Percentiles rank a stretch among this genome's conserved stretches.
phyloP scores from a whole-genome alignment of 2,329 filamentous ascomycete genomes.

The Nemania diffusa region DNA sequence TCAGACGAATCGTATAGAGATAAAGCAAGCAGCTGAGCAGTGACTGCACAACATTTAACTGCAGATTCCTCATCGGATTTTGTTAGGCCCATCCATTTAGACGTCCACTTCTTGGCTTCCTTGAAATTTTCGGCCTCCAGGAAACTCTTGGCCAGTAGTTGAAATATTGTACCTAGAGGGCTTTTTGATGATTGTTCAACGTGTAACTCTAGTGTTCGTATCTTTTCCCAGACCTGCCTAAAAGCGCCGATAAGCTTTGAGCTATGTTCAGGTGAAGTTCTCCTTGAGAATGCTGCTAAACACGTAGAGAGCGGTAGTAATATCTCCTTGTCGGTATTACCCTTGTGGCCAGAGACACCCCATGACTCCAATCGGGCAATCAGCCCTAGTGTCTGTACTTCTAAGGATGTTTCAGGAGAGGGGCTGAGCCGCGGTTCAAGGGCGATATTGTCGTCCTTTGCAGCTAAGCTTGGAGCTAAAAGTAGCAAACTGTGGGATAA shows the following conservation, averaged over 20 bases:
- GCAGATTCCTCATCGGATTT: conserved; percentile 56
- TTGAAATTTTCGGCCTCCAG: conserved; percentile 58
- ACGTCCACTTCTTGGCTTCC: conserved; percentile 67
- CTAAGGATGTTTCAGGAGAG: conserved; percentile 66
- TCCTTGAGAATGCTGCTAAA: conserved; percentile 68
- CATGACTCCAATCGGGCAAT: conserved; percentile 72
- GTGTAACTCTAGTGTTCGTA: conserved; percentile 51
- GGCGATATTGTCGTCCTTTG: conserved; percentile 68
- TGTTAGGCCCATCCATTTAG: conserved; percentile 55
- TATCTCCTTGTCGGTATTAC: conserved; percentile 71
- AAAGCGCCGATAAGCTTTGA: conserved; percentile 52
- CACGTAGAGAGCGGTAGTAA: conserved; percentile 73
- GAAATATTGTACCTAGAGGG: conserved; percentile 61
- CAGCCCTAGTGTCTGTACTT: conserved; percentile 72
- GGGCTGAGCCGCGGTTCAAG: conserved; percentile 65
- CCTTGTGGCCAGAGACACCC: conserved; percentile 68
- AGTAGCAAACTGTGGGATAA: conserved; percentile 73
- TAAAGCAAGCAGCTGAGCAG: conserved; percentile 66
- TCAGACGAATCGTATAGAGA: conserved; percentile 59
- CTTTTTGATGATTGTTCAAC: conserved; percentile 54
- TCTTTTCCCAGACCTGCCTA: conserved; percentile 52
- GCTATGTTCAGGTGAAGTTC: conserved; percentile 56
- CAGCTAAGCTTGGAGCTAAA: conserved; percentile 73
- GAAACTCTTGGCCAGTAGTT: conserved; percentile 62
- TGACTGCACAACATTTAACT: conserved; percentile 62